A percentile compares a stretch with the other conserved stretches of the same genome.
phyloP scores from a whole-genome alignment of 108 stramenopile genomes.

The Tribonema minus region DNA sequence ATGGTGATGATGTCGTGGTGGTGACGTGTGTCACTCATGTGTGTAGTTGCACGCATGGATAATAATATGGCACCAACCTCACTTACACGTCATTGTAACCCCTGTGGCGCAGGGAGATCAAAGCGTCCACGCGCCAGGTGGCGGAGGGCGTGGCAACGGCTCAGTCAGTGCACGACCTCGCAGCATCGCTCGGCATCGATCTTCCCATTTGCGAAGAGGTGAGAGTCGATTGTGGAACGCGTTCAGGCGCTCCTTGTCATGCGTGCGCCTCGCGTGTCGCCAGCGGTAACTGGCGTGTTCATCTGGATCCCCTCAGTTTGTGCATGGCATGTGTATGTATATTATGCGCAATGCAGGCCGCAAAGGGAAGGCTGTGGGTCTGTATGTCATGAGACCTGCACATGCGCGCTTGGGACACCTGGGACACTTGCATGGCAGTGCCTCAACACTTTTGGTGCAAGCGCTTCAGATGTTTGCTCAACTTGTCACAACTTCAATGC shows the following conservation, averaged over 20 bases:
- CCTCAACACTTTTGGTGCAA: no score
- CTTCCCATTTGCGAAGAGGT: conserved; percentile 28
- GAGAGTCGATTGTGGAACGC: conserved; percentile 16
- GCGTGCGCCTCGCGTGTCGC: no score
- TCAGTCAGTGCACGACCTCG: conserved; percentile 60
- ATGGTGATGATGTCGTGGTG: neutral
- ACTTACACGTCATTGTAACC: neutral
- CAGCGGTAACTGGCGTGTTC: neutral
- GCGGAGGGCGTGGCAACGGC: conserved; percentile 92
- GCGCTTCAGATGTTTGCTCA: no score
- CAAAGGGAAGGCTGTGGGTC: no score
- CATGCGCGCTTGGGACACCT: no score
- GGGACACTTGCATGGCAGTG: no score
- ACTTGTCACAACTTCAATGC: no score
- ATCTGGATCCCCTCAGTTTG: neutral
- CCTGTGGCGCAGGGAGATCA: neutral
- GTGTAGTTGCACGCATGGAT: neutral
- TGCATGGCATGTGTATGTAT: neutral
- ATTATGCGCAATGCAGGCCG: no score
- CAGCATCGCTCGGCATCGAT: neutral
- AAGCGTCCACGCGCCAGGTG: conserved; percentile 69
- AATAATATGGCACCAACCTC: conserved; percentile 27
- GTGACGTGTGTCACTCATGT: neutral
- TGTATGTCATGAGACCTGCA: no score
- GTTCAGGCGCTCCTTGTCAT: neutral